These are phyloP conservation scores for Anethum foeniculum DNA, from an alignment of 140 eudicot genomes.

Conservation along the genomic window DNA sequence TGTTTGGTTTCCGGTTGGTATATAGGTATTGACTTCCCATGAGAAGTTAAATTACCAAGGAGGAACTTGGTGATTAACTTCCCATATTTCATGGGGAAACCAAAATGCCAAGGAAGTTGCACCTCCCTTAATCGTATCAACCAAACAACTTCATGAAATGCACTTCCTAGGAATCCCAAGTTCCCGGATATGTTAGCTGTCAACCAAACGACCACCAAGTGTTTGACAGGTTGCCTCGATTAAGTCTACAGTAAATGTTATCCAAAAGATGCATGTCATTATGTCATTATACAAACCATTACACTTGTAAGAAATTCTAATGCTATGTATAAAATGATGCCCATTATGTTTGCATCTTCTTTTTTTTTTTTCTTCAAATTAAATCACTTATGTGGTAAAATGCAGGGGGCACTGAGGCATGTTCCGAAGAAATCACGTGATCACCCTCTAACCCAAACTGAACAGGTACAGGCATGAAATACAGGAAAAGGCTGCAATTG, in stretches of 20 bases:
- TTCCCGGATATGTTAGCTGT: neutral
- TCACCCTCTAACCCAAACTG: slow-evolving; percentile 4
- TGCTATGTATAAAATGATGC: neutral
- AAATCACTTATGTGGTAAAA: neutral
- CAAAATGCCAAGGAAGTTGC: neutral
- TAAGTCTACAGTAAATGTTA: neutral
- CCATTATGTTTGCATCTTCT: neutral
- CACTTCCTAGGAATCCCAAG: neutral
- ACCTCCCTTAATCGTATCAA: neutral
- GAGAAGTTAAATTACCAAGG: neutral
- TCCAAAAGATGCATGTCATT: neutral
- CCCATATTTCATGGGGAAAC: neutral
- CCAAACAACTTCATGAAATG: neutral
- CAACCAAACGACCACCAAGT: neutral
- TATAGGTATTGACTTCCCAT: neutral
- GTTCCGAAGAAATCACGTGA: slow-evolving; percentile 7
- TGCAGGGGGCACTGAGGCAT: slow-evolving; percentile 2
- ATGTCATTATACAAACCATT: neutral
- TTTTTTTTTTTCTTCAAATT: neutral
- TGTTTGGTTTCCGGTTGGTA: neutral
- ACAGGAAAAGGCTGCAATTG: neutral
- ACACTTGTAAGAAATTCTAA: neutral
- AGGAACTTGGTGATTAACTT: neutral
- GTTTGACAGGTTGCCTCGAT: neutral
- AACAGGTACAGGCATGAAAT: neutral